Base-by-base conservation (phyloP, 768 basidiomycete species). In the Rhodotorula kratochvilovae region DNA sequence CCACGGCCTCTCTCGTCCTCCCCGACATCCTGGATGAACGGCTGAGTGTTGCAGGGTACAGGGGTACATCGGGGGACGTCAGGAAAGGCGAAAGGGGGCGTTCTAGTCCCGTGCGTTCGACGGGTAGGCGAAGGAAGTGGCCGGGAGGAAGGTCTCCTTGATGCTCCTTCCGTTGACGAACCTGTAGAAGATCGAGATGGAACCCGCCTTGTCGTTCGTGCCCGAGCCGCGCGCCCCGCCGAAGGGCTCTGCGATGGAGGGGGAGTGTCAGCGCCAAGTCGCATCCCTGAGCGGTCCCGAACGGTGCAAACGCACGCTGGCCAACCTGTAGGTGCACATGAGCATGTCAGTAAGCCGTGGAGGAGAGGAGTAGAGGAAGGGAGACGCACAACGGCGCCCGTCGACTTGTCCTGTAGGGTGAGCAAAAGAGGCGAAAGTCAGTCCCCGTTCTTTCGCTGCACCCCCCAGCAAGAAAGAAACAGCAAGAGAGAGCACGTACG, bases 171-270 rank as follows among this genome's bases (percentile, higher is more conserved):
- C 87, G 66, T 88, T 88, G 70, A 93, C 86, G 81, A 91, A 91
- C 15, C 65, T 61, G 63, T 63, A 63, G 82, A 86, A 88, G 77
- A 89, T 86, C 60, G 81, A 83, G 71, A 91, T 86, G 72, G 90
- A 91, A 33, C 90, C 96, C 2, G 94, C 92, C 83, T 98, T 99
- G 81, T 98, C 96, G 83, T 98, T 98, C 43, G 85, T 90, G 45
- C 65, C 65, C 53, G 55, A 57, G 48, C 94, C 87, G 2, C 76
- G 68, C 4, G 87, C 91, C 42, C 96, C 96, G 59, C 96, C 96
- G 79, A 99, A 99, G 19, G 96, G 95, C 81, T 99, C 53, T 59
- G 59, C 33, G 29, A 15, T 2, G 25, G 11, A 43, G 17, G 23
- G 48, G 17, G 43, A 50, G 29, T 8, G 64, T 50, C 46, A 50